phyloP scores from a whole-genome alignment of 306 rosid genomes.

The Citrullus mucosospermus region DNA sequence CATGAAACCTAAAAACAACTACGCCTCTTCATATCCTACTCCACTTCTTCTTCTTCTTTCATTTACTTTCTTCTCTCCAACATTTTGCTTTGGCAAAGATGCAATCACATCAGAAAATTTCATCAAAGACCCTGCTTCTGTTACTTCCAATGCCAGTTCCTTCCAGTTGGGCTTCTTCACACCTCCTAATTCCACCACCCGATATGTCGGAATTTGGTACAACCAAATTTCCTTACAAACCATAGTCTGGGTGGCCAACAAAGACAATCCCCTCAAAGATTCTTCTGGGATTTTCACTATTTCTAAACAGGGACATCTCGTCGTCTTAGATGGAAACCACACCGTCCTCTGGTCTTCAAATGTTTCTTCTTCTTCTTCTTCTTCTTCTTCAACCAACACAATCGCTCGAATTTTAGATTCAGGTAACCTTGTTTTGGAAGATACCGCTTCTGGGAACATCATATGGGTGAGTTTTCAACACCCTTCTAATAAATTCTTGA shows the following conservation, averaged over 20 bases:
- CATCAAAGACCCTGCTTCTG: background rate
- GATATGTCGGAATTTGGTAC: conserved; percentile 16
- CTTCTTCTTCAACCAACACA: background rate
- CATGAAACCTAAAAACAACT: background rate
- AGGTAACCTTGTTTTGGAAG: conserved; percentile 26
- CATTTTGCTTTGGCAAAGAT: background rate
- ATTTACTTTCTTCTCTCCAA: background rate
- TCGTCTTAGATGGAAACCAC: conserved; percentile 11
- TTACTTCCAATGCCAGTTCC: background rate
- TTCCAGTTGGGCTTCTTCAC: background rate
- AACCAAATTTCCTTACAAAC: background rate
- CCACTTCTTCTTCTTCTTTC: background rate
- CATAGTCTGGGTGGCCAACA: conserved; percentile 9
- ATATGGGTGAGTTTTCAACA: conserved; percentile 30
- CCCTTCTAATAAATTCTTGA: conserved; percentile 9
- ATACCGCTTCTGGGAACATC: background rate
- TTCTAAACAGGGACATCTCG: conserved; percentile 2
- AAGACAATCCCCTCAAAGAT: conserved; percentile 3
- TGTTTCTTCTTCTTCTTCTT: background rate
- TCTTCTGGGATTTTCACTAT: conserved; percentile 11
- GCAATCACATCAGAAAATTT: background rate
- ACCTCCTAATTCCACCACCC: background rate
- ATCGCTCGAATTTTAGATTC: conserved; percentile 12
- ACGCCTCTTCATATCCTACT: background rate
- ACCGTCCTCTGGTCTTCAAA: conserved; percentile 20